Percentiles rank a stretch among this genome's conserved stretches.
Conservation (phyloP, 148 eudicot genomes). For the Nyssa sinensis region DNA sequence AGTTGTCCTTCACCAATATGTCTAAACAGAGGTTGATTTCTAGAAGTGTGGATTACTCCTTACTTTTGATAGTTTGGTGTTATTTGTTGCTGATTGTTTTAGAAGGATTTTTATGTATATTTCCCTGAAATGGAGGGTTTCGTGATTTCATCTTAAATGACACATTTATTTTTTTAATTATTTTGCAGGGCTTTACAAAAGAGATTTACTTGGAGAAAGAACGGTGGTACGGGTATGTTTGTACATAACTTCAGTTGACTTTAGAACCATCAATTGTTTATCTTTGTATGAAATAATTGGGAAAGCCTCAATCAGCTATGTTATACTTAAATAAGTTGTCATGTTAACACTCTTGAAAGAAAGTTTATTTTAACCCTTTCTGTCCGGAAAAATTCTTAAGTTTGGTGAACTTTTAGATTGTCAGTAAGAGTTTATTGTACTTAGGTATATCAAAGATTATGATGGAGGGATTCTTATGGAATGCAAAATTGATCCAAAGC, state of each 20-base stretch:
- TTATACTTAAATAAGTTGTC: too few relatives aligned
- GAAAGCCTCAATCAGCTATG: too few relatives aligned
- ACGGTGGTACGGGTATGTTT: conserved; percentile 94
- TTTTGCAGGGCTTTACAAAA: conserved; percentile 88
- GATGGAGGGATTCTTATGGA: conserved; percentile 99
- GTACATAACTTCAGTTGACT: conserved; percentile 1
- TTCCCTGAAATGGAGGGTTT: background rate
- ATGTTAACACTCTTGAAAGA: too few relatives aligned
- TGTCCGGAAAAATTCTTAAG: too few relatives aligned
- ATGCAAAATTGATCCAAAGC: conserved; percentile 95
- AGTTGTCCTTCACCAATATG: background rate
- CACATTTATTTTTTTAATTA: conserved; percentile 8
- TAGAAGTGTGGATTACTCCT: background rate
- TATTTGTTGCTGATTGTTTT: background rate
- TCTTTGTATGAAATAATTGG: too few relatives aligned
- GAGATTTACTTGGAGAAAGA: conserved; percentile 91
- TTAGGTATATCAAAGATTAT: conserved; percentile 92
- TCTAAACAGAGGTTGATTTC: background rate
- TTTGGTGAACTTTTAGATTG: background rate
- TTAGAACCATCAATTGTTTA: conserved; percentile 3
- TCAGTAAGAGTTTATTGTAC: background rate
- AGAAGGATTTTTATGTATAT: background rate
- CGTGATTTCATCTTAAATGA: background rate
- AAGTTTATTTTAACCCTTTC: too few relatives aligned
- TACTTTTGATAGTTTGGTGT: background rate